phyloP scores from a whole-genome alignment of 1,284 basidiomycete genomes.

The Ganoderma boninense region DNA sequence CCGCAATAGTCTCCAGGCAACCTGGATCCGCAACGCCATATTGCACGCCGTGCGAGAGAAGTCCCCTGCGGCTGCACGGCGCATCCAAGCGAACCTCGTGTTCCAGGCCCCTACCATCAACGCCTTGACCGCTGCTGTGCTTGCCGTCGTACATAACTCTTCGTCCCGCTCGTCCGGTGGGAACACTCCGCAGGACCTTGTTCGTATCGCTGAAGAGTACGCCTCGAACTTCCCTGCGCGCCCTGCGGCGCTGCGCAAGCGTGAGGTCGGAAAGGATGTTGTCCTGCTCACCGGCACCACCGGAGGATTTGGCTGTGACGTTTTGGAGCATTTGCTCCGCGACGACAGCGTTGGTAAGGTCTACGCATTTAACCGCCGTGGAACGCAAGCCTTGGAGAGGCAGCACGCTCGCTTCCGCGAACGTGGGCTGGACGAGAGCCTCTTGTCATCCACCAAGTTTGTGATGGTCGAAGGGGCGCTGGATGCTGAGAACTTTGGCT shows the following conservation, averaged over 20 bases:
- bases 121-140: conserved; percentile 38
- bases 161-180: conserved; percentile 23
- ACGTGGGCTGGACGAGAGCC: conserved; percentile 39
- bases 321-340: conserved; percentile 30
- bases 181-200: conserved; percentile 18
- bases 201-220: conserved; percentile 20
- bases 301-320: conserved; percentile 32
- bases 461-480: conserved; percentile 45
- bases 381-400: conserved; percentile 27
- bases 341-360: conserved; percentile 24
- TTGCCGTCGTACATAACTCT: conserved; percentile 30
- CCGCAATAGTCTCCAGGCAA: conserved; percentile 42
- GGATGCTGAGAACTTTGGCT: conserved; percentile 40
- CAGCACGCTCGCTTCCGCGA: conserved; percentile 40
- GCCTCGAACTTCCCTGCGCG: conserved; percentile 9
- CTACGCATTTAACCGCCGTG: conserved; percentile 33
- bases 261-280: conserved; percentile 12
- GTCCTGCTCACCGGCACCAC: conserved; percentile 40
- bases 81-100: conserved; percentile 43
- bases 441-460: conserved; percentile 40
- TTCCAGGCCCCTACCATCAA: conserved; percentile 47
- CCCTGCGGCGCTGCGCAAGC: neutral
- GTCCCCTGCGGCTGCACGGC: conserved; percentile 20
- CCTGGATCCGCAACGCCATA: conserved; percentile 45
- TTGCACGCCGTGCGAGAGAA: conserved; percentile 36